phyloP scores from a whole-genome alignment of 108 stramenopile species.

The Epipyxis sp. region DNA sequence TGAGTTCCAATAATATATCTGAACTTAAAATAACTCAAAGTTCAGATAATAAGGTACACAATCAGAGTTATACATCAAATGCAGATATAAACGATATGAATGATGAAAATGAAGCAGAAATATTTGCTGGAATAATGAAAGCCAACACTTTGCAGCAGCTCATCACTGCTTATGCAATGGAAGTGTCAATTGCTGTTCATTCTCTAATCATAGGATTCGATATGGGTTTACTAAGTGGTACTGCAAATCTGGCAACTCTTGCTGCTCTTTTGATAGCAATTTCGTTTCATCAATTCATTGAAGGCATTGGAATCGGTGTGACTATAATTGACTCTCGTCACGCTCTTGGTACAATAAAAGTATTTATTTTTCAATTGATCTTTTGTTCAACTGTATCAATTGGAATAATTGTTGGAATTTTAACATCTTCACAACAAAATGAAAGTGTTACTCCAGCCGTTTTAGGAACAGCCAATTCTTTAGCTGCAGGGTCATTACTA shows the following conservation, averaged over 20 bases:
- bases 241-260: background rate
- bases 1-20: too few species aligned
- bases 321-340: background rate
- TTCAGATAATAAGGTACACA: background rate
- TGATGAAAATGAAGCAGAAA: background rate
- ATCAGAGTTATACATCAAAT: background rate
- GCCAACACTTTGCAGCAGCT: background rate
- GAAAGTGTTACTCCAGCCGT: background rate
- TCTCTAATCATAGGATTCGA: background rate
- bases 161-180: background rate
- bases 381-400: background rate
- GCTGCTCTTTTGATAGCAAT: background rate
- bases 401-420: slow-evolving; percentile 1
- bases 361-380: background rate
- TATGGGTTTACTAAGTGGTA: background rate
- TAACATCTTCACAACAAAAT: background rate
- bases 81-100: background rate
- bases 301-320: background rate
- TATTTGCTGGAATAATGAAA: background rate
- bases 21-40: too few species aligned
- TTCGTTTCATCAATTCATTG: slow-evolving; percentile 2
- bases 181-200: slow-evolving; percentile 4
- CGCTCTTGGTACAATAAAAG: background rate
- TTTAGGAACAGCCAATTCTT: background rate
- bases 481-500: background rate